Base-by-base conservation (phyloP, 2,329 filamentous ascomycete species). In the Escovopsis sp. region DNA sequence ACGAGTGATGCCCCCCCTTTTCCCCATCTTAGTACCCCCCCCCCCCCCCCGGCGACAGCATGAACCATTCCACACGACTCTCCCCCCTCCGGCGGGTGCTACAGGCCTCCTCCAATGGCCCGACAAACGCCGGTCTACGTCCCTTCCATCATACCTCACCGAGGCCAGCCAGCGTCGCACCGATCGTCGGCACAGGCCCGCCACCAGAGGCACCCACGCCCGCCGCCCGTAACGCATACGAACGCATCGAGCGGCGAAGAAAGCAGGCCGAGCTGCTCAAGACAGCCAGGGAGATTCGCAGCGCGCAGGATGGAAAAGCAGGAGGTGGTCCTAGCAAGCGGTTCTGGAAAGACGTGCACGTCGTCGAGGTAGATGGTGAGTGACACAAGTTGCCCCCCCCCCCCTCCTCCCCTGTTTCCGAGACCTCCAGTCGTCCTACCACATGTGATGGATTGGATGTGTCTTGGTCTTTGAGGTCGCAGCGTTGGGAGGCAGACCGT, bases 311-410 rank as follows among this genome's bases (percentile, higher is more conserved):
- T 25, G 51, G 47, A 25, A 61, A 57, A 40, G 44, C 67, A 43
- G 62, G 65, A 2, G 61, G 54, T 26, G 61, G 54, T 26, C 50
- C 70, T 38, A 65, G 77, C 49, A 82, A 76, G 62, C 71, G 87
- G 35, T 94, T 94, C 62, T 96, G 88, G 88, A 84, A 80, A 56
- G 72, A 90, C 51, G 84, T 90, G 2, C 56, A 67, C 41, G 76
- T 94, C 27, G 65, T 70, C 44, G 72, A 80, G 50, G 68, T 69
- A 9, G 62, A 76, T 43, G 77, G 79, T 81, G 61, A 38, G 57
- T 44, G 15, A 10, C 32, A 13, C 3, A 30, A 8, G 18, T 10
- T 4, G 19, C 14, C 26, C 5, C 28, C 16, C 10, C 11, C 5
- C 5, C 21, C 14, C 4, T 23, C 19, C 17, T 12, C 39, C 27